Evolutionary conservation across 2,329 filamentous ascomycete genomes (phyloP).

Genomic region (Colletotrichum sp.): DNA sequence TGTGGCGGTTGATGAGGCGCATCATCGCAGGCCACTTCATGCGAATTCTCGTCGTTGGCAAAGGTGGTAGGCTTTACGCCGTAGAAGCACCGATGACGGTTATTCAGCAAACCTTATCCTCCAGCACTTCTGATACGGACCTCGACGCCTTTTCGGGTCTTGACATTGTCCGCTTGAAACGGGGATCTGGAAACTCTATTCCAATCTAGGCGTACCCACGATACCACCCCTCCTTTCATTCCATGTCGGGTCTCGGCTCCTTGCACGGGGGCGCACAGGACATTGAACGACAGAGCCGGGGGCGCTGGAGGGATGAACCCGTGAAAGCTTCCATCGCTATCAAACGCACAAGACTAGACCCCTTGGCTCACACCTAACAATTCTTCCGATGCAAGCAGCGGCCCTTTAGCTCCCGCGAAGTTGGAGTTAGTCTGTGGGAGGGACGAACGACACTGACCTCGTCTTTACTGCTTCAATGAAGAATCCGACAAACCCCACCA

Average conservation of each 20-base stretch:
- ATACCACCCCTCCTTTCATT: neutral
- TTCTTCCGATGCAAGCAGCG: neutral
- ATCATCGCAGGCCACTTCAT: neutral
- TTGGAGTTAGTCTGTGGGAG: neutral
- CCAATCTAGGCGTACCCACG: neutral
- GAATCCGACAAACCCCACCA: neutral
- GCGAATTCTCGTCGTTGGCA: neutral
- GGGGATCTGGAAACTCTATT: neutral
- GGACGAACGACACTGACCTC: neutral
- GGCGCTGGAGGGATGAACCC: constrained; percentile 4
- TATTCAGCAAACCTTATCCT: neutral
- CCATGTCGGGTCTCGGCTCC: neutral
- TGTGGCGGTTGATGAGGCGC: neutral
- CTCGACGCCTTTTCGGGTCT: neutral
- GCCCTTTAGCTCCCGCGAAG: neutral
- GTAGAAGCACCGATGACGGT: neutral
- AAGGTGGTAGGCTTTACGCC: neutral
- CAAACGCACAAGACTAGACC: neutral
- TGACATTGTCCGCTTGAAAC: neutral
- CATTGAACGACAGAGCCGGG: neutral
- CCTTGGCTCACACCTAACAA: neutral
- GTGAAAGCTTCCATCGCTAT: neutral
- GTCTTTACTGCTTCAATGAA: neutral
- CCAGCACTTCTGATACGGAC: neutral
- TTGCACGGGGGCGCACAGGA: neutral